Base-by-base conservation (phyloP, 2,329 filamentous ascomycete species). In the Hirsutella minnesotensis region DNA sequence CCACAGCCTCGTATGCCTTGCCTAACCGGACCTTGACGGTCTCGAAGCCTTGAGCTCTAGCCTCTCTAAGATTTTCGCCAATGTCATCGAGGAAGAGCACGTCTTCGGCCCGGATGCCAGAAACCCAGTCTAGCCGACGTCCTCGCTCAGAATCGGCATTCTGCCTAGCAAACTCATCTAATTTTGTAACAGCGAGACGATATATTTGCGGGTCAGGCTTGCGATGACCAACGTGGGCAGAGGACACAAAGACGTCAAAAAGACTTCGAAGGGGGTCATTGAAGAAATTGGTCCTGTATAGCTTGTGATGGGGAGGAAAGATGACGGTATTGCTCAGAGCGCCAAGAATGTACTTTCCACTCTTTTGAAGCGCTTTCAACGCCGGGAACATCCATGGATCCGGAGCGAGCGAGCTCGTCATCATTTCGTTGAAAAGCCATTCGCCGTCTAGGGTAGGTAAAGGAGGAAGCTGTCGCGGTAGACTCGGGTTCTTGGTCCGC, bases 31-130 rank as follows among this genome's bases (percentile, higher is more conserved):
- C 92, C 63, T 90, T 95, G 50, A 96, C 74, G 0, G 90, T 96
- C 44, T 72, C 65, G 60, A 96, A 81, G 0, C 90, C 90, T 19
- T 79, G 67, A 39, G 72, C 72, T 62, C 72, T 84, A 1, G 80
- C 92, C 37, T 74, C 81, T 68, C 89, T 92, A 45, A 96, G 62
- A 59, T 98, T 98, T 62, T 89, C 81, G 2, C 92, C 92, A 59
- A 98, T 95, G 54, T 95, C 89, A 59, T 95, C 92, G 40, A 95
- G 64, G 58, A 98, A 98, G 4, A 94, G 64, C 37, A 95, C 69
- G 43, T 95, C 86, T 1, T 66, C 66, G 0, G 82, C 65, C 44
- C 65, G 60, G 9, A 94, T 67, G 0, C 72, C 67, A 4, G 41
- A 62, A 15, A 59, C 61, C 67, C 72, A 74, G 4, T 69, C 70